Evolutionary conservation across 768 basidiomycete species (phyloP), one percentile per base, ranked within the genome.

Genomic region (Rhizopogon vulgaris): DNA sequence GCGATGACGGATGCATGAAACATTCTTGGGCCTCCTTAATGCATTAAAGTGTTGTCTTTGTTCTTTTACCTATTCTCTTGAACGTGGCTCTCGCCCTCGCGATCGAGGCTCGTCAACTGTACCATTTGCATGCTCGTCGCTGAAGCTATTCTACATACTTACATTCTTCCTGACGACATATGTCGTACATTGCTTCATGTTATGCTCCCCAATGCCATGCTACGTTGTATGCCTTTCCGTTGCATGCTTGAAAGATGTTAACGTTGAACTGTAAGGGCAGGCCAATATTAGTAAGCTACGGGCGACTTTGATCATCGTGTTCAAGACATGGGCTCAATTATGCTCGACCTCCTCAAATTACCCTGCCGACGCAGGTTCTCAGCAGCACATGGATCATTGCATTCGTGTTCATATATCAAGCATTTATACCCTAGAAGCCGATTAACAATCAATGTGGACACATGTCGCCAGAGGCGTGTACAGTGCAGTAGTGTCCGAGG

Each of bases 1-100:
- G 69, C 71, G n/a, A 67, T 77, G 70, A 66, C 72, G 25, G 76
- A 75, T 42, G 73, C 72, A 56, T 59, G 59, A 59, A 38, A 40
- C 22, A 30, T 18, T 22, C 24, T 12, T 51, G 9, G 49, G 28
- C 49, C 43, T n/a, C 28, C 28, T 30, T 18, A 15, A 27, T 51
- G 49, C 28, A 30, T 45, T 34, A 6, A 24, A 32, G 34, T 34
- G 32, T 49, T 53, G 46, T 22, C 38, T 25, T 56, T 54, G 55
- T 49, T 52, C 36, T 27, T 40, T 17, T 52, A 49, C 54, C 36
- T 54, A 37, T 51, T 45, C 49, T 51, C 48, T 18, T 14, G 12
- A 18, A n/a, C 45, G 30, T 46, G 45, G 14, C 45, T 34, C 36
- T 18, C 36, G 18, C 45, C 22, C 32, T 46, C 18, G 22, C 32